Evolutionary conservation across 2,329 filamentous ascomycete species (phyloP), one percentile per base, ranked within the genome.

Genomic region (Sphaerulina musiva): DNA sequence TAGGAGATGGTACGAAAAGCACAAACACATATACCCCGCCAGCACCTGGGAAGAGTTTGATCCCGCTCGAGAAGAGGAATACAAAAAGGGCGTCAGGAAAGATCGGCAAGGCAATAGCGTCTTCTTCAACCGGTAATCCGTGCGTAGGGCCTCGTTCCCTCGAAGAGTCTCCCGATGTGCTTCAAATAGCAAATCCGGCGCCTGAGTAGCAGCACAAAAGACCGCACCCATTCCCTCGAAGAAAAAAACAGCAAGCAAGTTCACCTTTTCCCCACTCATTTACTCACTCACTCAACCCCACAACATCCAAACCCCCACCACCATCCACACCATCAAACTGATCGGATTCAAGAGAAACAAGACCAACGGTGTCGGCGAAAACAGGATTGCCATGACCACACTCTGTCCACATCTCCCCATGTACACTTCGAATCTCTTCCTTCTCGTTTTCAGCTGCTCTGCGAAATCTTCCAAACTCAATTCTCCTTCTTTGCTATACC

Each of bases 11-110:
- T 98, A 96, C 70, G 90, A 96, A 75, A 82, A 85, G 66, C 96
- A 97, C 70, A 98, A 97, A 73, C 93, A 98, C 71, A 97, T 98
- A 54, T 98, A 92, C 69, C 93, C 93, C 0, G 92, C 92, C 17
- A 97, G 89, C 68, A 81, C 92, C 45, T 98, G 93, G 93, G 89
- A 91, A 64, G 87, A 95, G 59, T 98, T 95, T 69, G 91, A 95
- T 62, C 86, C 90, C 0, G 88, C 89, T 57, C 88, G 87, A 71
- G 88, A 89, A 57, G 88, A 87, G 71, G 87, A 96, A 65, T 95
- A 95, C 73, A 80, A 82, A 66, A 80, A 77, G 60, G 83, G 88
- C 62, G 81, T 91, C 39, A 81, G 88, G 64, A 87, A 89, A 66
- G 93, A 98, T 73, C 80, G 81, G 10, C 85, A 89, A 52, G 93